Percentiles rank a stretch among this genome's conserved stretches.
These are phyloP conservation scores for Dipteronia dyeriana DNA, from an alignment of 345 rosid species.

Conservation along the genomic window DNA sequence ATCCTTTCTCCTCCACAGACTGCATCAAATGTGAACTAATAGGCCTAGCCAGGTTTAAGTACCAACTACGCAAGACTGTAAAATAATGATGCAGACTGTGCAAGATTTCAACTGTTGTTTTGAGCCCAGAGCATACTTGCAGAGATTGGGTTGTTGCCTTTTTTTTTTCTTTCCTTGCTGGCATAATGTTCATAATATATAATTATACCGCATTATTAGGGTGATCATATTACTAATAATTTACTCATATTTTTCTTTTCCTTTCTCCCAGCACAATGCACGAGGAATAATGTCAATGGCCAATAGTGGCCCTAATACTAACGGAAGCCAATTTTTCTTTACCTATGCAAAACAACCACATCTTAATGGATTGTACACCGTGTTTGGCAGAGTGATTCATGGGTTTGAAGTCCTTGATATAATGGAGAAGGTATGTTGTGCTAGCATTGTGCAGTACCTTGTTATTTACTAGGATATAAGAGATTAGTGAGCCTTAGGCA, in stretches of 20 bases:
- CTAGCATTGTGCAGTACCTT: neutral
- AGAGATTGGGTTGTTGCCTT: neutral
- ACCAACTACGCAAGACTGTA: neutral
- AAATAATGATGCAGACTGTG: neutral
- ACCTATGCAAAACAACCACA: conserved; percentile 91
- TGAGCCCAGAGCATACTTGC: neutral
- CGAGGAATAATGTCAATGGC: conserved; percentile 96
- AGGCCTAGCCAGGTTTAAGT: neutral
- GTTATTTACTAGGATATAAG: neutral
- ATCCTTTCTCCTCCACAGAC: neutral
- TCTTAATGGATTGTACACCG: conserved; percentile 91
- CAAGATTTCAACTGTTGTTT: neutral
- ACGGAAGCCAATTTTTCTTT: conserved; percentile 94
- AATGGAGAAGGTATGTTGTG: conserved; percentile 83
- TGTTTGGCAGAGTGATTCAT: conserved; percentile 93
- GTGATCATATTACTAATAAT: neutral
- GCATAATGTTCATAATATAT: neutral
- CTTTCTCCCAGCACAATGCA: conserved; percentile 74
- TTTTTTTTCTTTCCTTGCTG: neutral
- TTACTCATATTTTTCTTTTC: neutral
- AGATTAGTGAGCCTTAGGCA: neutral
- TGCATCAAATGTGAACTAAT: neutral
- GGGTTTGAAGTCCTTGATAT: conserved; percentile 98
- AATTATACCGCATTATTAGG: neutral
- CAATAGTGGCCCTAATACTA: conserved; percentile 95